phyloP scores from a whole-genome alignment of 768 basidiomycete species.

The Porphyrellus cyaneotinctus region DNA sequence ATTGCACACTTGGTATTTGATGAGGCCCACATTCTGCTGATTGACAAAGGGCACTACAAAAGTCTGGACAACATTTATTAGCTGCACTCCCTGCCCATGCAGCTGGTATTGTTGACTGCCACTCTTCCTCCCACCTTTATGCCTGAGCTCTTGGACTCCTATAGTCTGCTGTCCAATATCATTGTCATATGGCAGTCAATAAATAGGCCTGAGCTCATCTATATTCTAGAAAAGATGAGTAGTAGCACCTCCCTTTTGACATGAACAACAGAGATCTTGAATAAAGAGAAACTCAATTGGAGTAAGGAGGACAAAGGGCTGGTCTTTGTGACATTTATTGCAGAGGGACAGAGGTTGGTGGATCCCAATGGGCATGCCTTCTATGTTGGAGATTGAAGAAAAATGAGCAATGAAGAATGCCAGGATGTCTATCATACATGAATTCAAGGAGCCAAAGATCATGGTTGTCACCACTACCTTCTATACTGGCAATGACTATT shows the following conservation, averaged over 20 bases:
- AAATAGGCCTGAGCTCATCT: conserved; percentile 9
- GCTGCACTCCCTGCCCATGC: background rate
- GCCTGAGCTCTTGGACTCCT: background rate
- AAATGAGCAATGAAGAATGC: background rate
- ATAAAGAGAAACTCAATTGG: no score
- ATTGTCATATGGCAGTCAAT: background rate
- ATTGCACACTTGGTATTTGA: conserved; percentile 20
- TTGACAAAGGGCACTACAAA: conserved; percentile 6
- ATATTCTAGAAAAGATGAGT: no score
- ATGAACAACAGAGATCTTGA: no score
- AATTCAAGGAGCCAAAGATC: accelerated
- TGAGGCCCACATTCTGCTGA: conserved; percentile 21
- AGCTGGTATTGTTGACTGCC: conserved; percentile 20
- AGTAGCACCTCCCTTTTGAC: no score
- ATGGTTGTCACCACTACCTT: conserved; percentile 26
- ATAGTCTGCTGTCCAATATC: background rate
- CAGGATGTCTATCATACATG: conserved; percentile 10
- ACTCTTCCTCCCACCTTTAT: conserved; percentile 11
- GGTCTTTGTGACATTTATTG: no score
- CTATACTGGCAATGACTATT: conserved; percentile 27
- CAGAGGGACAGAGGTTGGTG: no score
- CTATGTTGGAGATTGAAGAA: conserved; percentile 14
- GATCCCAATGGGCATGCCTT: no score
- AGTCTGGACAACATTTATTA: background rate
- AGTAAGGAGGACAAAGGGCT: no score